Conservation (phyloP, 2,329 filamentous ascomycete genomes). For the Aspergillus felis region DNA sequence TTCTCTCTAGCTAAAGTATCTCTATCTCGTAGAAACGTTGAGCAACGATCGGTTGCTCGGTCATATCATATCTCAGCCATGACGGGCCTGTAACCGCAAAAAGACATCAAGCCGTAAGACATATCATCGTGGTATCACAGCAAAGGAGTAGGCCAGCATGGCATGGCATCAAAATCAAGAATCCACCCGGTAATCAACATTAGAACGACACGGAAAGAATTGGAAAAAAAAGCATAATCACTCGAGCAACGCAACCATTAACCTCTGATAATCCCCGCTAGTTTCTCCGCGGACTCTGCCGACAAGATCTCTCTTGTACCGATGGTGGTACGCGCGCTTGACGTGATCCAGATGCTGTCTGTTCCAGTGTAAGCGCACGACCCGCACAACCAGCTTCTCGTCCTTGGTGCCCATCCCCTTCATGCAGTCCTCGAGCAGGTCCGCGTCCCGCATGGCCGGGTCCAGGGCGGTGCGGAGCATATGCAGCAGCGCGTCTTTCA, state of each 20-base stretch:
- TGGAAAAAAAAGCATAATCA: constrained; percentile 17
- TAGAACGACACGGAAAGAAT: not conserved
- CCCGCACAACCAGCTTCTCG: constrained; percentile 68
- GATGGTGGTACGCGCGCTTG: constrained; percentile 70
- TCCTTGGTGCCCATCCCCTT: constrained; percentile 84
- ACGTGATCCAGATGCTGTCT: constrained; percentile 68
- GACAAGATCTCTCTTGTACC: constrained; percentile 64
- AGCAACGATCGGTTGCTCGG: not conserved
- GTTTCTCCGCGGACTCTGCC: constrained; percentile 76
- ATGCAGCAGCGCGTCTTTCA: constrained; percentile 77
- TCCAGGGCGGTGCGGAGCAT: constrained; percentile 76
- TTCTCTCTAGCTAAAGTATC: no score
- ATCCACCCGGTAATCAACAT: not conserved
- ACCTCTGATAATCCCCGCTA: constrained; percentile 72
- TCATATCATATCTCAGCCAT: not conserved
- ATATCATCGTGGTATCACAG: not conserved
- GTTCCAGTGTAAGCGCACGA: constrained; percentile 83
- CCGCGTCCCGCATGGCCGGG: constrained; percentile 78
- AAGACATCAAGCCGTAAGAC: not conserved
- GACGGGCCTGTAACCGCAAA: no score
- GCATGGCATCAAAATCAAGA: not conserved
- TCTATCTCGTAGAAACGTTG: no score
- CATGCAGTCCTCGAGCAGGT: constrained; percentile 82
- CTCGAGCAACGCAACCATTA: constrained; percentile 65
- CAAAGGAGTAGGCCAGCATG: not conserved